Base-by-base conservation (phyloP, 495 filamentous ascomycete genomes). In the Neurospora sp. region DNA sequence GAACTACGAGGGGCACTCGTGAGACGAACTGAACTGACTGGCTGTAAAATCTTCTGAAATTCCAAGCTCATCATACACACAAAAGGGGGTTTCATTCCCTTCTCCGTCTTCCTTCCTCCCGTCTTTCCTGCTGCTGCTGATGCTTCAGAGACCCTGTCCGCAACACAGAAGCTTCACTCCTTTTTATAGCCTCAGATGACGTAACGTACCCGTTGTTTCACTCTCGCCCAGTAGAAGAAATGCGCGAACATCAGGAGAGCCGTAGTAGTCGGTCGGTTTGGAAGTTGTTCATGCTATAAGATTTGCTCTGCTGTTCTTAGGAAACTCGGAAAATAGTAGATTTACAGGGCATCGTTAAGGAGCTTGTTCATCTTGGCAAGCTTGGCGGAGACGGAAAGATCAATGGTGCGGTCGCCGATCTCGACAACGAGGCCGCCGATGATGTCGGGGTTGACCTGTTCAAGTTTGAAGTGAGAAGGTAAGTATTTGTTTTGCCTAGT, bases 331-430 rank as follows among this genome's bases (percentile, higher is more conserved):
- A 73, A 72, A 72, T 75, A 77, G 71, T 73, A 80, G 72, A 78
- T 94, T 94, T 94, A 99, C 90, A 98, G 85, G 81, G 92, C 88
- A 86, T 99, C 96, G 74, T 88, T 93, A 78, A 99, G 91, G 80
- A 97, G 91, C 90, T 99, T 99, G 92, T 98, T 99, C 90, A 98
- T 91, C 89, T 94, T 96, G 82, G 92, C 87, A 84, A 99, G 92
- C 89, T 93, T 96, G 80, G 93, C 86, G 16, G 96, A 96, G 77
- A 99, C 93, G 85, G 91, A 94, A 73, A 98, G 91, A 84, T 99
- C 96, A 80, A 99, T 96, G 80, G 96, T 98, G 78, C 96, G 92
- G 87, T 97, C 96, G 78, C 94, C 94, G 77, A 99, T 92, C 83
- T 99, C 95, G 78, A 99, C 96, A 74, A 99, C 83, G 70, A 99